phyloP scores from a whole-genome alignment of 1,284 basidiomycete species.

The Neonothopanus nambi region DNA sequence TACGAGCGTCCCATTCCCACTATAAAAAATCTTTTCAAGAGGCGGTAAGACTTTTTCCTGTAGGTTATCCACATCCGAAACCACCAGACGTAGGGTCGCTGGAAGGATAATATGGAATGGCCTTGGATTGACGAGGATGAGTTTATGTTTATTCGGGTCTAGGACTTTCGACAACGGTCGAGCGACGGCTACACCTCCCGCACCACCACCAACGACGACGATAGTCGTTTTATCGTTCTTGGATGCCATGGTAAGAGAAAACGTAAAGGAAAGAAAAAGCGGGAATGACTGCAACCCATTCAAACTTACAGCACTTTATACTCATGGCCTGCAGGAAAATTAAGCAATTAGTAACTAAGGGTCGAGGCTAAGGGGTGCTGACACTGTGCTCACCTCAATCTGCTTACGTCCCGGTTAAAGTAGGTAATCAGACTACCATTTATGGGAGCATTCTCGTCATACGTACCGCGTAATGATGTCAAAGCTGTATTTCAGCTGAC shows the following conservation, averaged over 20 bases:
- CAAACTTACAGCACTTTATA: no score
- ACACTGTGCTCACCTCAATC: no score
- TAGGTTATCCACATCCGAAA: conserved; percentile 25
- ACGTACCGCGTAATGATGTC: no score
- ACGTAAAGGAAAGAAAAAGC: no score
- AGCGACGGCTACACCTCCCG: conserved; percentile 1
- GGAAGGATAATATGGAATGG: conserved; percentile 39
- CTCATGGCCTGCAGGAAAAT: no score
- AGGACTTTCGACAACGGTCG: conserved; percentile 25
- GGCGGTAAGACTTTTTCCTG: neutral
- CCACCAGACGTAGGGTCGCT: conserved; percentile 38
- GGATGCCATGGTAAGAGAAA: neutral
- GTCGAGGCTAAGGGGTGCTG: no score
- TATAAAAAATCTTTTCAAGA: conserved; percentile 21
- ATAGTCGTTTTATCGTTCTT: neutral
- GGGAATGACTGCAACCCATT: no score
- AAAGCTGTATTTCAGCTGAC: no score
- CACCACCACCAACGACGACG: conserved; percentile 5
- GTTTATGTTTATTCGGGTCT: conserved; percentile 33
- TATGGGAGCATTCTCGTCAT: no score
- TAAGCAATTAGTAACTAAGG: no score
- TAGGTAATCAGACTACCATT: no score
- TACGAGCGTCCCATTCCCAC: conserved; percentile 46
- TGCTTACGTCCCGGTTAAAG: no score
- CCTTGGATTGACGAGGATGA: conserved; percentile 42